Evolutionary conservation across 148 eudicot genomes (phyloP).

Genomic region (Polygonum maritimum): DNA sequence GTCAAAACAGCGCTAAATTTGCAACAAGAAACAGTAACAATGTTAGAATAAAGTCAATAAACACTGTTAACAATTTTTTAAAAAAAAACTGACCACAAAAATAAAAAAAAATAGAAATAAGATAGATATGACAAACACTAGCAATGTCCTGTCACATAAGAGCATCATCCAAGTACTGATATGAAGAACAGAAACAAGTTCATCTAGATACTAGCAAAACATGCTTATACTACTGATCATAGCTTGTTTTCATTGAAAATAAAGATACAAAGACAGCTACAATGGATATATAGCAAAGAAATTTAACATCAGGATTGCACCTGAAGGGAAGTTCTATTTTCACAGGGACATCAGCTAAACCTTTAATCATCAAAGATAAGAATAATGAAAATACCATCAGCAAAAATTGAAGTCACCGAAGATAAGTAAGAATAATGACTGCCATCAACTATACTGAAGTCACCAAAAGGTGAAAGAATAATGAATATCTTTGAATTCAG

Average conservation of each 20-base stretch:
- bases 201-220: neutral
- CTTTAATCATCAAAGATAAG: neutral
- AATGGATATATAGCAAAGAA: neutral
- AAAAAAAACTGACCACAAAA: neutral
- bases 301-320: neutral
- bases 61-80: too few relatives aligned
- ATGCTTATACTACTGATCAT: neutral
- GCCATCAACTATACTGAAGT: neutral
- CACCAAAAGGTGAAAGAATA: neutral
- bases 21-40: neutral
- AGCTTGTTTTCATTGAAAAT: neutral
- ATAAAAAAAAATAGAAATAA: neutral
- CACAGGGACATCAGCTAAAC: neutral
- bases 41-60: too few relatives aligned
- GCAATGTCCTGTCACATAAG: neutral
- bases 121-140: neutral
- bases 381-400: neutral
- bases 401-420: neutral
- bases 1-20: neutral
- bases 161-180: neutral
- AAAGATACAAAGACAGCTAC: neutral
- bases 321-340: neutral
- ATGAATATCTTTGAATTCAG: neutral
- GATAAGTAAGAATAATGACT: neutral
- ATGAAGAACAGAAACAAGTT: neutral